Conservation (phyloP, 192 early-diverging fungal genomes). For the Gryganskiella cystojenkinii region DNA sequence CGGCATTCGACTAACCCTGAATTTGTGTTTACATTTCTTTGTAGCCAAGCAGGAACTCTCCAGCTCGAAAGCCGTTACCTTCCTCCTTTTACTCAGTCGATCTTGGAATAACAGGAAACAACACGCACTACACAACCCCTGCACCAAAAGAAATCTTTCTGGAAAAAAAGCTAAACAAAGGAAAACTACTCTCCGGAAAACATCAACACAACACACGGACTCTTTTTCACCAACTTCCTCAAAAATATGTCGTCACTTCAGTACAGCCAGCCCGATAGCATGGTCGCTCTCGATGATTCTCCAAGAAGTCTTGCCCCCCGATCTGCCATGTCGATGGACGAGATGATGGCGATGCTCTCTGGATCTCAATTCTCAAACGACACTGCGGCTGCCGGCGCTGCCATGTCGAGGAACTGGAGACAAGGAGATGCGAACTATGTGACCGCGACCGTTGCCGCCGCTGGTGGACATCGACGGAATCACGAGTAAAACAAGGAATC, state of each 20-base stretch:
- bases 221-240: not conserved
- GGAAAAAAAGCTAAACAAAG: too few relatives aligned
- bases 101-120: too few relatives aligned
- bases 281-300: conserved; percentile 32
- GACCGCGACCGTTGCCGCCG: conserved; percentile 20
- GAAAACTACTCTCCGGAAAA: too few relatives aligned
- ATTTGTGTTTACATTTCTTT: too few relatives aligned
- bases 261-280: conserved; percentile 44
- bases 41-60: too few relatives aligned
- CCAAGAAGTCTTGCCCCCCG: conserved; percentile 45
- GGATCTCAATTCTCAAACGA: conserved; percentile 35
- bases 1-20: too few relatives aligned
- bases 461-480: conserved; percentile 49
- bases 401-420: conserved; percentile 35
- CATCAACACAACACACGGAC: too few relatives aligned
- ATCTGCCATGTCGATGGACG: conserved; percentile 40
- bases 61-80: too few relatives aligned
- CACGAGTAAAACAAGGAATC: conserved; percentile 22
- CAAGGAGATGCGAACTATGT: conserved; percentile 35
- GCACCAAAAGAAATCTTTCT: too few relatives aligned
- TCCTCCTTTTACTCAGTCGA: too few relatives aligned
- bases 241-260: conserved; percentile 43
- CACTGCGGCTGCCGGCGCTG: conserved; percentile 20
- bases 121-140: too few relatives aligned
- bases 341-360: conserved; percentile 38